Percentiles rank a stretch among this genome's conserved stretches.
Evolutionary conservation across 345 rosid species (phyloP).

Genomic region (Acer campestre): DNA sequence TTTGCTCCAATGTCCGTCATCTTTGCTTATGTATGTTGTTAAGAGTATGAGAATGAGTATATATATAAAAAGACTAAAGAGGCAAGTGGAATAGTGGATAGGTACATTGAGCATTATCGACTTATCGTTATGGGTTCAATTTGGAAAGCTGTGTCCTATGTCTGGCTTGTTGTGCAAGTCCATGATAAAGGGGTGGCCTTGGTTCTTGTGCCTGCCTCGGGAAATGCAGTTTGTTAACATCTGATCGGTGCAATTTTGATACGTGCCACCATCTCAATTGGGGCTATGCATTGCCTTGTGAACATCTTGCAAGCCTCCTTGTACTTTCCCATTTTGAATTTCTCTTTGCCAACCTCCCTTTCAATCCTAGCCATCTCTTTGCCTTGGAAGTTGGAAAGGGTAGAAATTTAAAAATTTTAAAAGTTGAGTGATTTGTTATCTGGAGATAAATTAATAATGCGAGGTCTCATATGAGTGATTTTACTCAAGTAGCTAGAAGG

Average conservation of each 20-base stretch:
- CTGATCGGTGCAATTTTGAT: no score
- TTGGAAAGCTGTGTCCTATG: neutral
- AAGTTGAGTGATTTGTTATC: no score
- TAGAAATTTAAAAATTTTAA: no score
- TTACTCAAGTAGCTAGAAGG: no score
- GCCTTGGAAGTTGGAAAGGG: neutral
- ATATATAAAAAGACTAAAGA: constrained; percentile 25
- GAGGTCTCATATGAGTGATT: no score
- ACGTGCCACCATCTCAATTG: no score
- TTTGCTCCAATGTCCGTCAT: constrained; percentile 29
- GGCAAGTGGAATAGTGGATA: constrained; percentile 20
- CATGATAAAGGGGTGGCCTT: constrained; percentile 11
- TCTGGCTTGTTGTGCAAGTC: neutral
- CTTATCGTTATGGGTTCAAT: constrained; percentile 15
- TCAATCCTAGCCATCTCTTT: constrained; percentile 90
- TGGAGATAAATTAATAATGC: no score
- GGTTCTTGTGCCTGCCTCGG: constrained; percentile 25
- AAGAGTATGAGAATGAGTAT: neutral
- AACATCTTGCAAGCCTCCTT: constrained; percentile 79
- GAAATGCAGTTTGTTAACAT: no score
- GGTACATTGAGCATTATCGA: constrained; percentile 20
- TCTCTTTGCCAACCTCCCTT: constrained; percentile 81
- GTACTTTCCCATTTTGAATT: constrained; percentile 70
- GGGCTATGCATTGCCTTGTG: constrained; percentile 66
- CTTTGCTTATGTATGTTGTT: neutral